phyloP scores from a whole-genome alignment of 2,329 filamentous ascomycete genomes.

The Ophiostoma quercus region DNA sequence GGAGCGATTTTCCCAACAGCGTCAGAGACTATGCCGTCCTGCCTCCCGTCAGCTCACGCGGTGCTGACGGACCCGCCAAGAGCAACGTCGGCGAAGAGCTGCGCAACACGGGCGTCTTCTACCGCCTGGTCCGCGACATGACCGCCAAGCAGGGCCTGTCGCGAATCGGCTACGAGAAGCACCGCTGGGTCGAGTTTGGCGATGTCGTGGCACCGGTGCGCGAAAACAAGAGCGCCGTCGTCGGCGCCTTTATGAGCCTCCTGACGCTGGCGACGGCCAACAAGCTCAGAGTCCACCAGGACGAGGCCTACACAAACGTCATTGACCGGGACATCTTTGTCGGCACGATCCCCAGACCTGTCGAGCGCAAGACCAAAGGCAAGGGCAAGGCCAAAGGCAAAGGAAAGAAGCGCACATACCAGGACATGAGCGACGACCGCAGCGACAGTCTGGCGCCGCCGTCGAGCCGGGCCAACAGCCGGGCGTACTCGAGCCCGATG shows the following conservation, averaged over 20 bases:
- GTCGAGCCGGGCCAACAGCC: conserved; percentile 13
- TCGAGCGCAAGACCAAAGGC: neutral
- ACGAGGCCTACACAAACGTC: conserved; percentile 4
- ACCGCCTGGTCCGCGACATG: conserved; percentile 19
- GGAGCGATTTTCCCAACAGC: neutral
- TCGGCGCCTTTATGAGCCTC: conserved; percentile 28
- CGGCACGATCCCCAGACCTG: conserved; percentile 18
- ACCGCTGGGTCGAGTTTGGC: conserved; percentile 26
- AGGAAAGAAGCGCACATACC: conserved; percentile 21
- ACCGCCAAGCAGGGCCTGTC: conserved; percentile 15
- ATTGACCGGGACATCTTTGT: conserved; percentile 26
- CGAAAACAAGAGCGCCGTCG: conserved; percentile 22
- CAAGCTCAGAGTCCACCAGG: conserved; percentile 24
- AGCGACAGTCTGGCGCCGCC: conserved; percentile 19
- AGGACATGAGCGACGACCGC: conserved; percentile 21
- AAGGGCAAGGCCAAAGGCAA: conserved; percentile 4
- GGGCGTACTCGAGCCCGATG: conserved; percentile 18
- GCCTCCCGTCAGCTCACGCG: conserved; percentile 10
- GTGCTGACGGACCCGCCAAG: neutral
- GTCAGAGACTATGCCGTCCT: neutral
- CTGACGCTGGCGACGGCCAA: conserved; percentile 24
- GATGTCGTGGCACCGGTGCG: conserved; percentile 22
- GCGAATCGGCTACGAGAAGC: neutral
- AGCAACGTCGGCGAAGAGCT: conserved; percentile 21
- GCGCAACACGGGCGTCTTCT: conserved; percentile 17